These are phyloP conservation scores for Evernia prunastri DNA, from an alignment of 495 filamentous ascomycete genomes.

Conservation along the genomic window DNA sequence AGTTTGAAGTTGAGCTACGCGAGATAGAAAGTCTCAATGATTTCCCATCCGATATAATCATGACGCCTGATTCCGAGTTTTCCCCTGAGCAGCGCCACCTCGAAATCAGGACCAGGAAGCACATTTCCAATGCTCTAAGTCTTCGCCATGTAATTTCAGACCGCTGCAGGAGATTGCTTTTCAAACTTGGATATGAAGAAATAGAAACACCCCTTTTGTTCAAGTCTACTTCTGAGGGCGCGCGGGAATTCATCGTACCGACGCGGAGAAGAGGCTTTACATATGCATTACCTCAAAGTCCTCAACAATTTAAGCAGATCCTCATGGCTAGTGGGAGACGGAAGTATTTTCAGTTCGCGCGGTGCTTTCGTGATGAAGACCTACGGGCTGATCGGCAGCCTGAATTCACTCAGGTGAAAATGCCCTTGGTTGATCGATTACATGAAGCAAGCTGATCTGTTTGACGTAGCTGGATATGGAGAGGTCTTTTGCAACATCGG, in stretches of 20 bases:
- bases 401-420: conserved; percentile 83
- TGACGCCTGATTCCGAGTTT: conserved; percentile 64
- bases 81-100: conserved; percentile 70
- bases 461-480: conserved; percentile 72
- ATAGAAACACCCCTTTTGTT: conserved; percentile 91
- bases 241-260: conserved; percentile 91
- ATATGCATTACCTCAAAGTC: conserved; percentile 92
- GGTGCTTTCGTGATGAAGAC: conserved; percentile 95
- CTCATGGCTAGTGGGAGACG: conserved; percentile 84
- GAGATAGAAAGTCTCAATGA: conserved; percentile 63
- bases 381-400: conserved; percentile 88
- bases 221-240: conserved; percentile 96
- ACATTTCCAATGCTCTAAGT: conserved; percentile 54
- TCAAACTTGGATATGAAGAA: conserved; percentile 55
- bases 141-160: conserved; percentile 50
- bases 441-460: conserved; percentile 11
- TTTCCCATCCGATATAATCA: conserved; percentile 69
- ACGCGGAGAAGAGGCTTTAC: conserved; percentile 66
- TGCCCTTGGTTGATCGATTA: neutral
- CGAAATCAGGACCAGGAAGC: conserved; percentile 65
- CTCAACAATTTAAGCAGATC: conserved; percentile 98
- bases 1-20: conserved; percentile 57
- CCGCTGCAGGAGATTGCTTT: conserved; percentile 48
- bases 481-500: conserved; percentile 71
- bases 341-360: conserved; percentile 85